A percentile compares a stretch with the other conserved stretches of the same genome.
Conservation (phyloP, 257 asterid species). For the Echites panduratus region DNA sequence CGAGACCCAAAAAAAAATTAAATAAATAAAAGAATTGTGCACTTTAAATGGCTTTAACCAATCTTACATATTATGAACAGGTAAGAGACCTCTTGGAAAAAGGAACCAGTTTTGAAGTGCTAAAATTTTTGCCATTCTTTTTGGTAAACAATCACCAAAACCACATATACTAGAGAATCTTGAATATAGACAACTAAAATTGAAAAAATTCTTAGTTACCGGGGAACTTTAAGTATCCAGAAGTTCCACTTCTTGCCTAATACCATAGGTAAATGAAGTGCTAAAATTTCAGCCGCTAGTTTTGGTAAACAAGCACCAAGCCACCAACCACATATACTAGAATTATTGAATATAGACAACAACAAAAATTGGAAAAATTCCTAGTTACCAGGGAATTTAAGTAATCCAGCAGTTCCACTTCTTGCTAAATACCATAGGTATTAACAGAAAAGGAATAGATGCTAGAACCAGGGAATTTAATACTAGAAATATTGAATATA, state of each 20-base stretch:
- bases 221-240: not conserved
- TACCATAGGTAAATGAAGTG: not conserved
- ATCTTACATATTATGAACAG: not conserved
- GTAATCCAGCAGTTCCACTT: not conserved
- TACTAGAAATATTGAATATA: too few species aligned
- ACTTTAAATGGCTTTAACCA: conserved; percentile 10
- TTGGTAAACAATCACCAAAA: conserved; percentile 1
- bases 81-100: not conserved
- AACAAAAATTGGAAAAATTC: too few species aligned
- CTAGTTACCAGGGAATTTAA: too few species aligned
- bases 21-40: not conserved
- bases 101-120: not conserved
- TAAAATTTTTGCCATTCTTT: not conserved
- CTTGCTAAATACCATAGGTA: not conserved
- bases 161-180: not conserved
- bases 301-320: too few species aligned
- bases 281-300: too few species aligned
- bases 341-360: too few species aligned
- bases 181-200: conserved; percentile 5
- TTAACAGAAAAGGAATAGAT: not conserved
- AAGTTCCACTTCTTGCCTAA: not conserved
- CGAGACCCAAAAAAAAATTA: conserved; percentile 9
- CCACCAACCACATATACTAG: too few species aligned
- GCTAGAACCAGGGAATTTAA: too few species aligned
- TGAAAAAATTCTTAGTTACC: not conserved